Evolutionary conservation across 1,139 yeast species (phyloP), one percentile per base, ranked within the genome.

Genomic region (Kodamaea plutei): DNA sequence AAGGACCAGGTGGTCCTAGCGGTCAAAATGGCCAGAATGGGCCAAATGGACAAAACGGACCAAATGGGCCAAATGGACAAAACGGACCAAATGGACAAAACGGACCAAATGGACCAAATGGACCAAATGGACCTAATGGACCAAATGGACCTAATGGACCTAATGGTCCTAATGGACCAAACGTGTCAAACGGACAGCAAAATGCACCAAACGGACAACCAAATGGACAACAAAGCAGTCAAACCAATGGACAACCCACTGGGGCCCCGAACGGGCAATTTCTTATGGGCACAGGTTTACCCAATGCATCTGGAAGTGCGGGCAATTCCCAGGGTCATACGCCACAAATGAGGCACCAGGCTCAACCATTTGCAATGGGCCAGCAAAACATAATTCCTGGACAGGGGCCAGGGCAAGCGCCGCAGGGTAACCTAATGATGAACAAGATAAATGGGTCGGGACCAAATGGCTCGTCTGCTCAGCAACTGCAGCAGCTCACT

Each of bases 311-410:
- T 8, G 36, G 38, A 5, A 48, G 56, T 5, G 49, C 47, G 1
- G 51, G 50, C 1, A 45, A 44, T 20, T 52, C 61, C 6, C 51
- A 45, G 19, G 50, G 47, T 5, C 59, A 52, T 21, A 55, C 62
- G 1, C 64, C 62, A 1, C 63, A 52, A 28, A 48, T 58, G 50
- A 44, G 46, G 5, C 45, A 44, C 29, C 58, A 48, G 31, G 44
- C 53, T 4, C 56, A 46, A 31, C 58, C 59, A 1, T 40, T 29
- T 19, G n/a, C n/a, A 34, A 26, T 27, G 38, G 38, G 6, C 33
- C 21, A 17, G n/a, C n/a, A n/a, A n/a, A n/a, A n/a, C n/a, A n/a
- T n/a, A n/a, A 29, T 35, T 15, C 34, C 26, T 8, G 34, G 34
- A 22, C 47, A 27, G 27, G 39, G 23, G 18, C 40, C 33, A 7